Evolutionary conservation across 208 protist genomes (phyloP).

Genomic region (Strigomonas galati): DNA sequence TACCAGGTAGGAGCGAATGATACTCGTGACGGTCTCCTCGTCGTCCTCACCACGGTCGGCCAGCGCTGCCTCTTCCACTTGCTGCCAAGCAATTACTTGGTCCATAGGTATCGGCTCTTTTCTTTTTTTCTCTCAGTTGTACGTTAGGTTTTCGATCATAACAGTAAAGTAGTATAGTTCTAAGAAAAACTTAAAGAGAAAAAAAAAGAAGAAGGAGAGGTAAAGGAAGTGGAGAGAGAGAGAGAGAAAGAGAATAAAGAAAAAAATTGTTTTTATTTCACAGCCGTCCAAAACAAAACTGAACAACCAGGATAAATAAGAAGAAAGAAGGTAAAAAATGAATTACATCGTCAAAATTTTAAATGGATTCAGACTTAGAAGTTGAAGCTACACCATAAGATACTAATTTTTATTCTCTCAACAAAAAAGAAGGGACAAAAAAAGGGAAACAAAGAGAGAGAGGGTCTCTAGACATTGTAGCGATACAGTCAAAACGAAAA

Average conservation of each 20-base stretch:
- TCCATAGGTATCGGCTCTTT: background rate
- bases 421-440: background rate
- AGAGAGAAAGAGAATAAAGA: no score
- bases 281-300: no score
- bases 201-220: background rate
- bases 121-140: no score
- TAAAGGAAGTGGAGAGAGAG: no score
- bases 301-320: no score
- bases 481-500: background rate
- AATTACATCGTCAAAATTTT: no score
- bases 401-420: no score
- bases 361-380: no score
- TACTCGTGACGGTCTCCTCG: constrained; percentile 41
- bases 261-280: no score
- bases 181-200: constrained; percentile 1
- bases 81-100: constrained; percentile 26
- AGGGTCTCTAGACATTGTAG: constrained; percentile 2
- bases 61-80: constrained; percentile 72
- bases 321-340: no score
- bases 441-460: constrained; percentile 8
- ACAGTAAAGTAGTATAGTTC: background rate
- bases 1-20: constrained; percentile 67
- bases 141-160: no score
- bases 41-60: constrained; percentile 60
- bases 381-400: no score